These are phyloP conservation scores for Mycena crocata DNA, from an alignment of 768 basidiomycete genomes.

Conservation along the genomic window DNA sequence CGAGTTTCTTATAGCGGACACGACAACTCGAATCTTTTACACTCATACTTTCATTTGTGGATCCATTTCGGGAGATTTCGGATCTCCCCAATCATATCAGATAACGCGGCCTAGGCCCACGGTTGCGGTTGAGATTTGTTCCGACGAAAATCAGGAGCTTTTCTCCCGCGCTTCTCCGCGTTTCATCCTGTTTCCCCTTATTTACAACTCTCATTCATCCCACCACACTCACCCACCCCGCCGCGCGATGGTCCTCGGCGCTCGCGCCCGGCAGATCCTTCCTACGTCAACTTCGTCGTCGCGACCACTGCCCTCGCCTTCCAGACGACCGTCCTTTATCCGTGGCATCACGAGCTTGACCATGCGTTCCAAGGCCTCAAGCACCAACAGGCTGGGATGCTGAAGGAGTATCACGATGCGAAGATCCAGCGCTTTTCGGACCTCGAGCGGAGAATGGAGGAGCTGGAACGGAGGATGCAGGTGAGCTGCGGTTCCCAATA, in stretches of 20 bases:
- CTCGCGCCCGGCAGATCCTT: conserved; percentile 31
- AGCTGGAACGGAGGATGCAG: conserved; percentile 18
- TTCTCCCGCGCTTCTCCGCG: too few relatives aligned
- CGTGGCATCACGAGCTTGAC: conserved; percentile 41
- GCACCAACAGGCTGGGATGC: conserved; percentile 22
- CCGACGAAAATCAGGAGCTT: not conserved
- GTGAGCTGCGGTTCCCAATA: not conserved
- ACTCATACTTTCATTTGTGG: too few relatives aligned
- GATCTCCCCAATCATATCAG: too few relatives aligned
- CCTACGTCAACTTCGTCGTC: conserved; percentile 40
- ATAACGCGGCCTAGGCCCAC: not conserved
- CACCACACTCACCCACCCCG: not conserved
- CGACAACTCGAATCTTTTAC: too few relatives aligned
- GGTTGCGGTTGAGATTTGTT: too few relatives aligned
- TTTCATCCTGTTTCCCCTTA: not conserved
- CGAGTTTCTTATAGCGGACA: too few relatives aligned
- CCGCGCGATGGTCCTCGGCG: conserved; percentile 33
- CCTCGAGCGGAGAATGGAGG: conserved; percentile 21
- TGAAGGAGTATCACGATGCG: conserved; percentile 35
- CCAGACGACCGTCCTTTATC: conserved; percentile 41
- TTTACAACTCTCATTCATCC: not conserved
- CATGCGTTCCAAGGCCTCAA: conserved; percentile 29
- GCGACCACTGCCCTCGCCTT: conserved; percentile 37
- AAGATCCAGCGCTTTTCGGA: conserved; percentile 29
- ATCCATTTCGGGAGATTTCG: too few relatives aligned